A percentile compares a stretch with the other conserved stretches of the same genome.
These are phyloP conservation scores for Coemansia sp. DNA, from an alignment of 192 early-diverging fungal species.

Conservation along the genomic window DNA sequence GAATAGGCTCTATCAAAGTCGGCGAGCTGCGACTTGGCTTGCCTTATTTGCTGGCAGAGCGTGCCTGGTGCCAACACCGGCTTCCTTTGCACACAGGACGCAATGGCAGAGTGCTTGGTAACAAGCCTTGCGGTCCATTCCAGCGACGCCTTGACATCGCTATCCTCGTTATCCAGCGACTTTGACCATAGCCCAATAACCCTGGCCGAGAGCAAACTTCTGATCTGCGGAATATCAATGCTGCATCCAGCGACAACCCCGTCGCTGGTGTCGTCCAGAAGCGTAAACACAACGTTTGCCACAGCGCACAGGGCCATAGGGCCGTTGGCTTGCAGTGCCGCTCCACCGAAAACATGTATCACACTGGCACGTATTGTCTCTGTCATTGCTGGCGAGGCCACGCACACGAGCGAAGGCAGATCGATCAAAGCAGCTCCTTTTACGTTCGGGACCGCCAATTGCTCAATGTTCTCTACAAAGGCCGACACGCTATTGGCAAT, in stretches of 20 bases:
- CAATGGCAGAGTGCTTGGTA: background rate
- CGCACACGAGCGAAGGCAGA: constrained; percentile 17
- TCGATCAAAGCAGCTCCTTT: background rate
- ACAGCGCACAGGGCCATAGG: constrained; percentile 7
- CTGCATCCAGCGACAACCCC: background rate
- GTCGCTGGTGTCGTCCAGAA: constrained; percentile 7
- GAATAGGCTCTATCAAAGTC: constrained; percentile 13
- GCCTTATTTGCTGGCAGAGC: constrained; percentile 2
- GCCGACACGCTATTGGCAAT: background rate
- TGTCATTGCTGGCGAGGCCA: constrained; percentile 16
- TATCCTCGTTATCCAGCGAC: constrained; percentile 7
- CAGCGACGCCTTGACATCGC: background rate
- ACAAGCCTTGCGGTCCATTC: constrained; percentile 16
- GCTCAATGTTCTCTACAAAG: background rate
- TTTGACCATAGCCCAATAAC: constrained; percentile 24
- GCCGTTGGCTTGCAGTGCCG: background rate
- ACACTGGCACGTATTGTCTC: constrained; percentile 6
- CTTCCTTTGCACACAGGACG: background rate
- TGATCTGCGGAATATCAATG: background rate
- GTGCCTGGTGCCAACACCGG: background rate
- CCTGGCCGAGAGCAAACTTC: constrained; percentile 6
- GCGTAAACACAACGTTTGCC: constrained; percentile 23
- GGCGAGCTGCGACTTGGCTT: background rate
- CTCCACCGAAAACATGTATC: background rate
- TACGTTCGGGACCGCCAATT: too few species aligned